Percentiles rank a stretch among this genome's conserved stretches.
These are phyloP conservation scores for Pseudogymnoascus sp. DNA, from an alignment of 2,329 filamentous ascomycete genomes.

Conservation along the genomic window DNA sequence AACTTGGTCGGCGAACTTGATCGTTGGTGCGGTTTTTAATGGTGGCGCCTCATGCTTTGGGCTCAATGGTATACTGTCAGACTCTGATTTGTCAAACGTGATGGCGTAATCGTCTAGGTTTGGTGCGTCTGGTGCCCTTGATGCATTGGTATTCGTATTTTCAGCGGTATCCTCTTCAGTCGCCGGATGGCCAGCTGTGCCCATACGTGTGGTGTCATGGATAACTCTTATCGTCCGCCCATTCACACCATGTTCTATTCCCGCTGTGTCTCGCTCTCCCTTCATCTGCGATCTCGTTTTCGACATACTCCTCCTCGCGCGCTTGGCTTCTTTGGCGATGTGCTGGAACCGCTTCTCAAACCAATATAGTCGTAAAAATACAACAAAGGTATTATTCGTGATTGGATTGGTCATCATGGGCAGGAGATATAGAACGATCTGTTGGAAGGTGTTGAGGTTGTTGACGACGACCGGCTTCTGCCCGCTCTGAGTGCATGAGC, in stretches of 20 bases:
- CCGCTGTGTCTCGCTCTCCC: constrained; percentile 34
- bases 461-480: constrained; percentile 76
- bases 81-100: constrained; percentile 6
- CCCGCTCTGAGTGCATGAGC: constrained; percentile 84
- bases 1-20: constrained; percentile 64
- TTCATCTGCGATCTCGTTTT: constrained; percentile 41
- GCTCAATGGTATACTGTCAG: background rate
- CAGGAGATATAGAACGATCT: constrained; percentile 65
- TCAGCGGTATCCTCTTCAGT: background rate
- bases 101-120: constrained; percentile 5
- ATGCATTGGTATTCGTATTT: background rate
- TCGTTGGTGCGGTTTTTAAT: constrained; percentile 20
- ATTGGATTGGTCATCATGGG: constrained; percentile 76
- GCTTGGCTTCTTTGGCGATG: constrained; percentile 67
- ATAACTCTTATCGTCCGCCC: constrained; percentile 61
- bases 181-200: background rate
- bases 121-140: background rate
- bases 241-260: constrained; percentile 53
- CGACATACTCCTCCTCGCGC: constrained; percentile 56
- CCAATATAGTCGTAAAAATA: constrained; percentile 92
- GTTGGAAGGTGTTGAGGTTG: constrained; percentile 61
- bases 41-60: background rate
- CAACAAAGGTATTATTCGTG: constrained; percentile 75
- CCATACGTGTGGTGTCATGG: constrained; percentile 41
- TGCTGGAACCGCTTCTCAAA: constrained; percentile 94